Base-by-base conservation (phyloP, 176 grass and related monocot genomes). In the Chrysopogon serrulatus region DNA sequence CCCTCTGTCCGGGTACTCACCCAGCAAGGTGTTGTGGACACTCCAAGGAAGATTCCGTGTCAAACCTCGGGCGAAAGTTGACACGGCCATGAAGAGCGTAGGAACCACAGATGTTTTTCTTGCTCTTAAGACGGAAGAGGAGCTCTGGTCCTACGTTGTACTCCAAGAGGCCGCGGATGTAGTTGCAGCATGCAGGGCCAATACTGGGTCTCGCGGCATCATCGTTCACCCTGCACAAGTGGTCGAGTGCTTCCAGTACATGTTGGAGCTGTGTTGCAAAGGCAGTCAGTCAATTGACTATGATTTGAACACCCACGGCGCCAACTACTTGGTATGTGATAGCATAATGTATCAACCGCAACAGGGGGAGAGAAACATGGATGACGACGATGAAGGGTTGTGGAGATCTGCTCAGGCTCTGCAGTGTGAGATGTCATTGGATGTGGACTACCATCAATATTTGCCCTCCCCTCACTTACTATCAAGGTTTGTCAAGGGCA, bases 321-420 rank as follows among this genome's bases (percentile, higher is more conserved):
- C 77, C 39, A 79, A 32, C 17, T 79, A 74, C n/a, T 83, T 54
- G 69, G 2, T 64, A 4, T 83, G 81, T 36, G 81, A 74, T 36
- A 54, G 57, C 2, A 5, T 48, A 2, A 49, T 74, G 2, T 19
- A 60, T 2, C 23, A 1, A 1, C n/a, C n/a, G n/a, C 1, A 1
- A 44, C 57, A 30, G 0, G 5, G 4, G 8, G 59, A 8, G 0
- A 63, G n/a, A n/a, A n/a, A n/a, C n/a, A n/a, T n/a, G n/a, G n/a
- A n/a, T n/a, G n/a, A n/a, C n/a, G n/a, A n/a, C n/a, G n/a, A n/a
- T n/a, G n/a, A n/a, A n/a, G n/a, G 15, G 21, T 26, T 5, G n/a
- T 77, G 74, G 74, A 11, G 21, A 61, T 4, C 1, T 26, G 33
- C 21, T 10, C 13, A 76, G 1, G 53, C 34, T 11, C 35, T 77